phyloP scores from a whole-genome alignment of 306 rosid genomes.

The Begonia loranthoides region DNA sequence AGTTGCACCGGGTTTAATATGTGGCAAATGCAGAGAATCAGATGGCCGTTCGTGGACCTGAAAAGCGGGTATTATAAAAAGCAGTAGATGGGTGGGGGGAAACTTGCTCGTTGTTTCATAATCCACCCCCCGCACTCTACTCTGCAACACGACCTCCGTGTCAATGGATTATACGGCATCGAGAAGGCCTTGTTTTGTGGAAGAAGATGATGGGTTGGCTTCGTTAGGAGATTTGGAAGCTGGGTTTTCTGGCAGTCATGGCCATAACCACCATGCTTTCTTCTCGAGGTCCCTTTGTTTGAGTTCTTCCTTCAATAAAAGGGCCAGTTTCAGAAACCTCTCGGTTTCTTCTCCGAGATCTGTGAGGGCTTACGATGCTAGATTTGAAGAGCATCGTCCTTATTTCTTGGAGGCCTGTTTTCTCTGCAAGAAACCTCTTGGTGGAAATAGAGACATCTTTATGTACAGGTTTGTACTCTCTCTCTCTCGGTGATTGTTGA shows the following conservation, averaged over 20 bases:
- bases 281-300: constrained; percentile 43
- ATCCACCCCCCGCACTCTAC: background rate
- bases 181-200: constrained; percentile 46
- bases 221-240: constrained; percentile 40
- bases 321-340: constrained; percentile 19
- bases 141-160: background rate
- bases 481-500: background rate
- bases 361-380: constrained; percentile 50
- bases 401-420: constrained; percentile 74
- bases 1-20: too few species aligned
- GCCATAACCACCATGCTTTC: constrained; percentile 14
- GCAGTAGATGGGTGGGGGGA: too few species aligned
- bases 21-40: too few species aligned
- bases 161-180: constrained; percentile 33
- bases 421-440: constrained; percentile 63
- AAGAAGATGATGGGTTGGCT: constrained; percentile 40
- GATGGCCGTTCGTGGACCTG: too few species aligned
- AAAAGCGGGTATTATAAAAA: too few species aligned
- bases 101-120: too few species aligned
- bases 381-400: constrained; percentile 68
- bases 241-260: constrained; percentile 33
- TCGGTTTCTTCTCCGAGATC: constrained; percentile 42
- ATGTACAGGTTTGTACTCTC: constrained; percentile 65
- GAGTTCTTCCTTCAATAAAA: background rate
- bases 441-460: constrained; percentile 58